Base-by-base conservation (phyloP, 176 grass and related monocot species). In the Cenchrus purpureus region DNA sequence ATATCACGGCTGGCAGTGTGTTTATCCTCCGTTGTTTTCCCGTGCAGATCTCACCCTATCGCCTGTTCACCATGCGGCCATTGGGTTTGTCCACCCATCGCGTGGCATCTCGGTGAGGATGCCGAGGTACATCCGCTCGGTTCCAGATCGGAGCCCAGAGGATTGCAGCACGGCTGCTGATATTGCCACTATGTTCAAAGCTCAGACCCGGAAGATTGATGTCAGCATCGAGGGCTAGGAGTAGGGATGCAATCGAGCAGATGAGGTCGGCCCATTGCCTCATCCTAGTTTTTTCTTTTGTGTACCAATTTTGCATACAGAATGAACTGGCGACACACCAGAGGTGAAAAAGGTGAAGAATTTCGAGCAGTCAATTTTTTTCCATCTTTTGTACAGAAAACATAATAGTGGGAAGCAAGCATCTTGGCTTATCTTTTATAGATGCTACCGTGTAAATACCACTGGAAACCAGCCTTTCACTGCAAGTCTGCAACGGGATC, bases 101-200 rank as follows among this genome's bases (percentile, higher is more conserved):
- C 87, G 93, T 16, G 97, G 97, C 71, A 91, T 96, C 74, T 99
- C 97, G 1, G 86, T 96, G 60, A 92, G 97, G 89, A 81, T 99
- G 80, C 91, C 94, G 12, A 96, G 94, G 86, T 92, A 86, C 87
- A 82, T 88, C 68, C 65, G 90, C 16, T 80, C 81, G 48, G 77
- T 84, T 50, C 82, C 78, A 40, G 91, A 99, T 66, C 78, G 94
- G 73, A 92, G 71, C 60, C 65, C 94, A 43, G 91, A 96, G 57
- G 91, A 91, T 82, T 91, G 97, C 55, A 91, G 90, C 88, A 68
- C 84, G 48, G 87, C 91, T 17, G 10, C 80, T 54, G 94, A 99
- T 80, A 85, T 94, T 86, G 94, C 90, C 52, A 89, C 20, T 57
- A 86, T 96, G 82, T 97, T 91, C 76, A 92, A 65, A 70, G 90